Percentiles rank a stretch among this genome's conserved stretches.
phyloP scores from a whole-genome alignment of 441 rosid species.

The Hura crepitans region DNA sequence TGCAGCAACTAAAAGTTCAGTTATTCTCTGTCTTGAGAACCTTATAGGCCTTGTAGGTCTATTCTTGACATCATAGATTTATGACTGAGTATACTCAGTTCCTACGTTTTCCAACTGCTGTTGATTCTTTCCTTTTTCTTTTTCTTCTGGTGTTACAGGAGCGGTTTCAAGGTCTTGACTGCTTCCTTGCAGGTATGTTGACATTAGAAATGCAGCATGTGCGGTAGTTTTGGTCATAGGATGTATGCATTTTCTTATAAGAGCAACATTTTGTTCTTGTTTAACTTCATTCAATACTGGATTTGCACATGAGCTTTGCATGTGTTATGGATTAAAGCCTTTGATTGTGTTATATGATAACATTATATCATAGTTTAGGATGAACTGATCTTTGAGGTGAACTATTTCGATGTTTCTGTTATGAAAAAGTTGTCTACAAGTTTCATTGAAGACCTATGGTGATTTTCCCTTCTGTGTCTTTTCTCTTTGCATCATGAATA shows the following conservation, averaged over 20 bases:
- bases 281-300: neutral
- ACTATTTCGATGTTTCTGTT: neutral
- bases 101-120: neutral
- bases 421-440: neutral
- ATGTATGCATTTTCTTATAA: neutral
- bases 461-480: neutral
- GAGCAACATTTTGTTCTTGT: neutral
- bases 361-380: too few relatives aligned
- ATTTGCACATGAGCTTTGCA: neutral
- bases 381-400: neutral
- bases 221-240: conserved; percentile 5
- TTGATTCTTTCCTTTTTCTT: neutral
- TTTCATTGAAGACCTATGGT: neutral
- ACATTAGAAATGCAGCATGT: neutral
- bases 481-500: neutral
- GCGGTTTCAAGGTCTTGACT: conserved; percentile 78
- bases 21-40: conserved; percentile 77
- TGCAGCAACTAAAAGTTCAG: conserved; percentile 96
- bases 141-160: conserved; percentile 41
- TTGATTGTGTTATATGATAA: too few relatives aligned
- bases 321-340: too few relatives aligned
- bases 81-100: neutral
- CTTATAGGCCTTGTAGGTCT: conserved; percentile 46
- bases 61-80: neutral
- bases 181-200: conserved; percentile 86